Evolutionary conservation across 2,329 filamentous ascomycete genomes (phyloP), one percentile per base, ranked within the genome.

Genomic region (Pochonia chlamydosporia): DNA sequence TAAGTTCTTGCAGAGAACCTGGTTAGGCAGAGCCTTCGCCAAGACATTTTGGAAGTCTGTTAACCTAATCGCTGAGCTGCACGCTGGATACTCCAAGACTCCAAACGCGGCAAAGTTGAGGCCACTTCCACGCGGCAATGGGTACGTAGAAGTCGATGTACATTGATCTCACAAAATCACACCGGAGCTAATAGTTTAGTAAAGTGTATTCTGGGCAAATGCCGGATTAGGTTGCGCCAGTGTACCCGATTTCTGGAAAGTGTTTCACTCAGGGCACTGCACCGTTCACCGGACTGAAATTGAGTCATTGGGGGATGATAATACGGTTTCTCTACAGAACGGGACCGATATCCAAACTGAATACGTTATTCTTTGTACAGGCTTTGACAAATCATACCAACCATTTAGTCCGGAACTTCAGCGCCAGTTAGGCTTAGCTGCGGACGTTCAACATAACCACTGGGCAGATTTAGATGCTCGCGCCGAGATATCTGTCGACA

Each of bases 141-240:
- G 64, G 7, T 31, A 31, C 14, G 28, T 31, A 31, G 9, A 31
- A 9, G 28, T 14, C 28, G 28, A 31, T 31, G 14, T 31, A 31
- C 14, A 14, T 14, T 31, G 28, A 31, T 31, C 28, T 31, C 28
- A 9, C 14, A 31, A 9, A 9, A 9, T 31, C 28, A 14, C 8
- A 14, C 28, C 28, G 14, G 28, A 31, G 49, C n/a, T n/a, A n/a
- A n/a, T n/a, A n/a, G n/a, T n/a, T n/a, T n/a, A n/a, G n/a, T n/a
- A n/a, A n/a, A n/a, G n/a, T n/a, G n/a, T 66, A 8, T 66, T 63
- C 50, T 68, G 64, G 63, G 61, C 53, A 6, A 59, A 57, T 35
- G 48, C 54, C 11, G 62, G 62, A 10, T 50, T 68, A 1, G 65
- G 64, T 2, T 41, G 54, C 10, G 59, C 57, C n/a, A 64, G 53